phyloP scores from a whole-genome alignment of 768 basidiomycete species.

The Suillus tomentosus region DNA sequence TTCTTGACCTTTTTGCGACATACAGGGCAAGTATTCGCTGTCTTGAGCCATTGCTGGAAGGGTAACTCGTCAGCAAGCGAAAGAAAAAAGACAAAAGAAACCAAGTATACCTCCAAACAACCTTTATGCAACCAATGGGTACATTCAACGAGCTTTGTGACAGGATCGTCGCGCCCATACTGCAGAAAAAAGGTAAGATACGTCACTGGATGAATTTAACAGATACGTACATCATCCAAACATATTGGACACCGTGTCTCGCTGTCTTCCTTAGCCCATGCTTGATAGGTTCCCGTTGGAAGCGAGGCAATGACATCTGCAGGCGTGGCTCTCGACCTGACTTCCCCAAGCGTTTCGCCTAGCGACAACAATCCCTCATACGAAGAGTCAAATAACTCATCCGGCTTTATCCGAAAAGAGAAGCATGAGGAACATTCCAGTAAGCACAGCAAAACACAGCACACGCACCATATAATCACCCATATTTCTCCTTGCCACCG shows the following conservation, averaged over 20 bases:
- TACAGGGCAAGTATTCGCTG: constrained; percentile 78
- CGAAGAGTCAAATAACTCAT: constrained; percentile 75
- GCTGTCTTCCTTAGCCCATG: constrained; percentile 66
- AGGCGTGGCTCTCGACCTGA: constrained; percentile 62
- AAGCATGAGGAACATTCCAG: constrained; percentile 13
- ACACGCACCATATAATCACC: constrained; percentile 57
- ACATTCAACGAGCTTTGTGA: constrained; percentile 70
- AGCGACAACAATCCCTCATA: constrained; percentile 70
- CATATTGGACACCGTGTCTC: constrained; percentile 84
- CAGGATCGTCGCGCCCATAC: constrained; percentile 64
- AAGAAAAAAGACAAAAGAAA: not conserved
- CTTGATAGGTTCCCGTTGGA: constrained; percentile 62
- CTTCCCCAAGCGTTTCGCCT: constrained; percentile 66
- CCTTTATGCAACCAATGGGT: constrained; percentile 80
- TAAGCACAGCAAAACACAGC: constrained; percentile 1
- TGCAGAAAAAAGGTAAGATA: constrained; percentile 31
- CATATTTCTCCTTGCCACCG: constrained; percentile 26
- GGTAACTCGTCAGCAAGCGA: constrained; percentile 2
- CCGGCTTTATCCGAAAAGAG: constrained; percentile 47
- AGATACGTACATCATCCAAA: constrained; percentile 71
- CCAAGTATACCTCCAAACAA: constrained; percentile 65
- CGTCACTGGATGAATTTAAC: not conserved
- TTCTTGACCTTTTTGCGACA: constrained; percentile 63
- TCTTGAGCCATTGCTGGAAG: constrained; percentile 75
- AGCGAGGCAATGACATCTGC: constrained; percentile 58